A percentile compares a stretch with the other conserved stretches of the same genome.
phyloP scores from a whole-genome alignment of 768 basidiomycete species.

The Macrolepiota fuliginosa region DNA sequence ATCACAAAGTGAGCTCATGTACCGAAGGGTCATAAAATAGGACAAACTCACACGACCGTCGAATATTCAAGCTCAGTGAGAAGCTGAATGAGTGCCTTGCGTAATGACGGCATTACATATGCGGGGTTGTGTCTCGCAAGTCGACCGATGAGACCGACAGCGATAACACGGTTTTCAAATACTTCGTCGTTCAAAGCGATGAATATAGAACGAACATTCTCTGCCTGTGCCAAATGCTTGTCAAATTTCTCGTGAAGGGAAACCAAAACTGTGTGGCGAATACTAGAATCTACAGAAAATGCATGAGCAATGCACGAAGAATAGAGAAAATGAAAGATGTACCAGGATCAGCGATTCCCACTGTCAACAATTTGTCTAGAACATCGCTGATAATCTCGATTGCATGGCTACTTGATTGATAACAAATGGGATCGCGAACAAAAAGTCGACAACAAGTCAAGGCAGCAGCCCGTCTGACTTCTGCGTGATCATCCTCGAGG shows the following conservation, averaged over 20 bases:
- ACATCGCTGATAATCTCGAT: constrained; percentile 98
- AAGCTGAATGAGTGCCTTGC: constrained; percentile 94
- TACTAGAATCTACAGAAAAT: constrained; percentile 59
- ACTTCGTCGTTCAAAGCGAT: constrained; percentile 97
- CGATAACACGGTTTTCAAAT: constrained; percentile 90
- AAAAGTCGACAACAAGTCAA: constrained; percentile 90
- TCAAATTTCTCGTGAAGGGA: constrained; percentile 93
- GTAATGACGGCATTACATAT: constrained; percentile 95
- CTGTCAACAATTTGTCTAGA: constrained; percentile 92
- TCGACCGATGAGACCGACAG: constrained; percentile 88
- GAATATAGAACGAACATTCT: constrained; percentile 96
- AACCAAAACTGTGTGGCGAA: constrained; percentile 82
- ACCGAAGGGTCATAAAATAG: not conserved
- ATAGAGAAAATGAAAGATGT: constrained; percentile 12
- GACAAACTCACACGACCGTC: constrained; percentile 57
- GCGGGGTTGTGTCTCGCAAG: constrained; percentile 95
- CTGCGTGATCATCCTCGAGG: constrained; percentile 87
- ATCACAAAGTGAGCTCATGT: constrained; percentile 9
- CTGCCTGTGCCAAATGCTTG: constrained; percentile 94
- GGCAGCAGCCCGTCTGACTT: constrained; percentile 88
- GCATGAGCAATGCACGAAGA: constrained; percentile 10
- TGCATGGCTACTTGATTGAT: constrained; percentile 92
- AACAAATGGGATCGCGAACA: constrained; percentile 92
- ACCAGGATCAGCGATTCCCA: constrained; percentile 97
- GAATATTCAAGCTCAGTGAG: constrained; percentile 97